phyloP scores from a whole-genome alignment of 2,329 filamentous ascomycete genomes.

The Amauroascus verrucosus region DNA sequence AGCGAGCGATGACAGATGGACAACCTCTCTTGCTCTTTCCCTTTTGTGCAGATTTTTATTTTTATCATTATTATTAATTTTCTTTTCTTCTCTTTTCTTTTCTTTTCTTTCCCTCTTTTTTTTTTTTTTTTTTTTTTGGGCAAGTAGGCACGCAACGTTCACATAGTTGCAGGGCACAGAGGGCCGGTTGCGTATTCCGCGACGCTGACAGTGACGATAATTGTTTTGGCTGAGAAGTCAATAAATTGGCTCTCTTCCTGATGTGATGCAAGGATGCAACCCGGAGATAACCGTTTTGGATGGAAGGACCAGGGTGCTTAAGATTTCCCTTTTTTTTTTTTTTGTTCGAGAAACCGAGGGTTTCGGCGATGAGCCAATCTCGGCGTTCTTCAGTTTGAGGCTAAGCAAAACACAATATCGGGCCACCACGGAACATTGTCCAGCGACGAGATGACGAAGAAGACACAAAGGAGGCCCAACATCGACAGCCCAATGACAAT shows the following conservation, averaged over 20 bases:
- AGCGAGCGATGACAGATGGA: background rate
- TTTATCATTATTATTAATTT: too few relatives aligned
- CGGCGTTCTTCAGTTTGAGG: background rate
- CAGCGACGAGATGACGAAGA: background rate
- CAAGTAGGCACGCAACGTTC: too few relatives aligned
- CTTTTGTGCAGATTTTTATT: too few relatives aligned
- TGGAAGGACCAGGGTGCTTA: background rate
- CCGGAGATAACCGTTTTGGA: constrained; percentile 1
- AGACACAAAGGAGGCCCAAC: background rate
- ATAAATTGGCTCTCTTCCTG: background rate
- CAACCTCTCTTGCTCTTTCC: background rate
- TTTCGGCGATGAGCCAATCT: too few relatives aligned
- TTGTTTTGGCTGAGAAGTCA: background rate
- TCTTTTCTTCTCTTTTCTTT: too few relatives aligned
- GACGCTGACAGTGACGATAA: background rate
- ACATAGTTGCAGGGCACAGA: too few relatives aligned
- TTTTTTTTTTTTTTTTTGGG: background rate
- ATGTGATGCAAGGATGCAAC: background rate
- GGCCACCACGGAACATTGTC: background rate
- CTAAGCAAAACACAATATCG: background rate
- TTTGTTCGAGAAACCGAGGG: constrained; percentile 2
- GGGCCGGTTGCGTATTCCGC: too few relatives aligned
- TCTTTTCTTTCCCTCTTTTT: background rate
- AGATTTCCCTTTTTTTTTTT: too few relatives aligned
- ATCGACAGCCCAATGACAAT: background rate